Conservation (phyloP, 768 basidiomycete genomes). For the Mycena pura region DNA sequence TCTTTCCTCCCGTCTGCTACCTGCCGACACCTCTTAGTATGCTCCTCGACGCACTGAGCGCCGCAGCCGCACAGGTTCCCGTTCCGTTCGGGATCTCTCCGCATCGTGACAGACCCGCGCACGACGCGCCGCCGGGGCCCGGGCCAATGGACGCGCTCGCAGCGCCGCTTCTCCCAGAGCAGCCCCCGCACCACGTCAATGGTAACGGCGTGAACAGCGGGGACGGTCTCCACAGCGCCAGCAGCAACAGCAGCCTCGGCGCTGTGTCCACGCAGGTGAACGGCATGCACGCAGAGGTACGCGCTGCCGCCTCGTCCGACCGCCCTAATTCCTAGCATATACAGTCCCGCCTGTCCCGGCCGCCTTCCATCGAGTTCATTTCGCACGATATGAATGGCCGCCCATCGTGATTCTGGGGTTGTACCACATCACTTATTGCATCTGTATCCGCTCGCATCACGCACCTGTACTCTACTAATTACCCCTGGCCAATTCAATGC, state of each 20-base stretch:
- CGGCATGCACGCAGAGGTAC: constrained; percentile 14
- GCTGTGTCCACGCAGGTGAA: constrained; percentile 10
- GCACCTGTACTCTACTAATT: constrained; percentile 7
- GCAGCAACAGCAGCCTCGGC: constrained; percentile 8
- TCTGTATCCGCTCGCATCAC: constrained; percentile 1
- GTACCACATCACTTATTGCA: neutral
- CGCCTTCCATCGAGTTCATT: constrained; percentile 21
- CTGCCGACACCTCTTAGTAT: neutral
- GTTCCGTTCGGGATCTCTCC: constrained; percentile 13
- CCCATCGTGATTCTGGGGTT: neutral
- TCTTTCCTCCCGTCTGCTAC: neutral
- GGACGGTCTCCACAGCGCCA: constrained; percentile 3
- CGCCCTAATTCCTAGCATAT: neutral
- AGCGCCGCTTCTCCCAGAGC: neutral
- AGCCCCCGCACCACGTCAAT: constrained; percentile 13
- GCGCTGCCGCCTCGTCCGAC: neutral
- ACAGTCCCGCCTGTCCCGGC: neutral
- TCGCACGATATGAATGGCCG: constrained; percentile 24
- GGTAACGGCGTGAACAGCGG: constrained; percentile 4
- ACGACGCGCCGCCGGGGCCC: neutral
- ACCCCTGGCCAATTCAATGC: too few species aligned
- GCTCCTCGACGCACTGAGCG: constrained; percentile 25
- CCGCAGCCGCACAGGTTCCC: constrained; percentile 20
- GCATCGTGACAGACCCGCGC: neutral
- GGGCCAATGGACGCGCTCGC: constrained; percentile 13